Evolutionary conservation across 2,329 filamentous ascomycete species (phyloP).

Genomic region (Beauveria sp.): DNA sequence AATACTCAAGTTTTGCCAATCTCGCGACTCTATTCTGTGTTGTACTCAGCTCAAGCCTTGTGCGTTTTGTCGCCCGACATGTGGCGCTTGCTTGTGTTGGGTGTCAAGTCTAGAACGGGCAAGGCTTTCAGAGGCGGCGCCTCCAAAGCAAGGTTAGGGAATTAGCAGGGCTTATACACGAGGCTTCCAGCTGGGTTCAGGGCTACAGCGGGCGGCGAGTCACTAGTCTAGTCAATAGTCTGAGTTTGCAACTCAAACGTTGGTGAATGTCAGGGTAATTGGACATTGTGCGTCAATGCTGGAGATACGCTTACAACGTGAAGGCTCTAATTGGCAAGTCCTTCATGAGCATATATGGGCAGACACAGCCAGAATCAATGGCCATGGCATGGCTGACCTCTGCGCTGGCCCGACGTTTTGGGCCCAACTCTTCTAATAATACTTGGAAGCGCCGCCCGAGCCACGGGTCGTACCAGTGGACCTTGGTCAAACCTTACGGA

Average conservation of each 20-base stretch:
- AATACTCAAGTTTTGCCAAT: background rate
- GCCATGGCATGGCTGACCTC: background rate
- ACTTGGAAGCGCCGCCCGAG: background rate
- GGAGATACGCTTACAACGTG: background rate
- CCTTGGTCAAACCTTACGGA: no score
- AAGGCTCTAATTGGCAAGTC: background rate
- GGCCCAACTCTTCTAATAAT: background rate
- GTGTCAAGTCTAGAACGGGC: conserved; percentile 4
- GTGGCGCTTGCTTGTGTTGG: background rate
- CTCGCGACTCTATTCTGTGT: background rate
- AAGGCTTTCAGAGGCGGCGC: background rate
- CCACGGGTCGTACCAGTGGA: no score
- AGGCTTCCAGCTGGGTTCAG: background rate
- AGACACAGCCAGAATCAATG: no score
- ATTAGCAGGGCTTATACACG: background rate
- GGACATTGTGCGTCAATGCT: background rate
- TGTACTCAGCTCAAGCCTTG: conserved; percentile 3
- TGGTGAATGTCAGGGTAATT: background rate
- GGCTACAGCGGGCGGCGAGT: background rate
- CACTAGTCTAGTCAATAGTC: background rate
- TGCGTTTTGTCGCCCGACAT: background rate
- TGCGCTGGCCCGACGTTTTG: background rate
- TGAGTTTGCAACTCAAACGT: background rate
- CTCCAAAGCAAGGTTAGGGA: background rate
- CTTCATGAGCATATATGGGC: no score